Base-by-base conservation (phyloP, 202 grass and related monocot genomes). In the Cymbopogon flexuosus region DNA sequence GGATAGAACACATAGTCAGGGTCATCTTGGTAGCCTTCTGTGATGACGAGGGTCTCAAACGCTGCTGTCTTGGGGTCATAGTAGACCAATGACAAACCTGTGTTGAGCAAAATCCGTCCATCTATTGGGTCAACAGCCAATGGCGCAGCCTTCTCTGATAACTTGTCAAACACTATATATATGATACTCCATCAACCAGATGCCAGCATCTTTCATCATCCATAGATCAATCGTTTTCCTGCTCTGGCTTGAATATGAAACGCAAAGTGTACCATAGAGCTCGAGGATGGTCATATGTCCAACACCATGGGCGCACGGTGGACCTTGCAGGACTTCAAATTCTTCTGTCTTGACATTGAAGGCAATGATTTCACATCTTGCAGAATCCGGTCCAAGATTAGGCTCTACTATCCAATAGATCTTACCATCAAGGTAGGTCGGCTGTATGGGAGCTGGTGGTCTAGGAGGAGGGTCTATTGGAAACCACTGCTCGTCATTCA, bases 261-360 rank as follows among this genome's bases (percentile, higher is more conserved):
- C 41, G 18, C 65, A 78, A 22, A 84, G 73, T 40, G 30, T 21
- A 39, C 56, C 65, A 3, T 78, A 13, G 51, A 84, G 66, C 40
- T 70, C 30, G 14, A 84, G 30, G 65, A 71, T 63, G 19, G 65
- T 70, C 27, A 62, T 39, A 52, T 22, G 6, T 1, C 74, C 65
- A 2, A 0, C 39, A 14, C 29, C 64, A 62, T 84, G 30, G 39
- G 30, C 40, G 65, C 74, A 62, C 10, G 82, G 54, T 10, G 54
- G 73, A 62, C 82, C 82, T 70, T 77, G 73, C 41, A 78, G 13
- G 16, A 61, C 30, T 35, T 70, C 29, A 70, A 70, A 84, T 51
- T 51, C 19, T 0, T 24, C 4, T 9, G 49, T 46, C 34, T 19
- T 36, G 19, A 74, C 37, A 57, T 79, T 10, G 37, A 70, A 47